Base-by-base conservation (phyloP, 2,329 filamentous ascomycete genomes). In the Diplodia mutila region DNA sequence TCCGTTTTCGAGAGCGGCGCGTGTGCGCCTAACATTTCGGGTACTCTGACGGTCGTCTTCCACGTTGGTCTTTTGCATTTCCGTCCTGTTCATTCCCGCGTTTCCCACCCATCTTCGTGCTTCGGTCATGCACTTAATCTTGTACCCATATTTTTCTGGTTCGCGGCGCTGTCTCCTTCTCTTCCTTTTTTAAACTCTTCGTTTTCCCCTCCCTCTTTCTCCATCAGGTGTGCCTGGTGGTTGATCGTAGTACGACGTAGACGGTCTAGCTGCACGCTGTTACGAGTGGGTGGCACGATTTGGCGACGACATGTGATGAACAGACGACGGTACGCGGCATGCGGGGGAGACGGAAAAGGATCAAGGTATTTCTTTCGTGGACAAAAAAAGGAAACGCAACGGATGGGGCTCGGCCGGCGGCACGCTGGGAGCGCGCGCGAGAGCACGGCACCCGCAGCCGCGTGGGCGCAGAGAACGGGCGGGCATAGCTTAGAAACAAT, bases 141-240 rank as follows among this genome's bases (percentile, higher is more conserved):
- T 67, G 65, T 67, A 51, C 54, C 8, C 65, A 67, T 67, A 61
- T 52, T 67, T 54, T 54, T 46, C 11, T 46, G 61, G 23, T 8
- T 57, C 53, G 37, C 21, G 27, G 63, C 52, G 48, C 27, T 23
- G 37, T 53, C 39, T 14, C 18, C 11, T 14, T 12, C 25, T 49
- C 39, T 25, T 65, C 32, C 57, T 48, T 34, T 11, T 37, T 52
- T 52, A 9, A 9, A 32, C n/a, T 55, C 34, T 49, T 37, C 12
- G 42, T 46, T 32, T 34, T 49, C 18, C 32, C 32, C 11, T 23
- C 34, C 29, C 14, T 52, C n/a, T 23, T 42, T 27, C 16, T 5
- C 23, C 34, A 32, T 23, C 25, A 46, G 63, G 63, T 32, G 25
- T 3, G 49, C 14, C 54, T 2, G 54, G 21, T 11, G 55, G 14